Base-by-base conservation (phyloP, 495 filamentous ascomycete genomes). In the Daldinia vernicosa region DNA sequence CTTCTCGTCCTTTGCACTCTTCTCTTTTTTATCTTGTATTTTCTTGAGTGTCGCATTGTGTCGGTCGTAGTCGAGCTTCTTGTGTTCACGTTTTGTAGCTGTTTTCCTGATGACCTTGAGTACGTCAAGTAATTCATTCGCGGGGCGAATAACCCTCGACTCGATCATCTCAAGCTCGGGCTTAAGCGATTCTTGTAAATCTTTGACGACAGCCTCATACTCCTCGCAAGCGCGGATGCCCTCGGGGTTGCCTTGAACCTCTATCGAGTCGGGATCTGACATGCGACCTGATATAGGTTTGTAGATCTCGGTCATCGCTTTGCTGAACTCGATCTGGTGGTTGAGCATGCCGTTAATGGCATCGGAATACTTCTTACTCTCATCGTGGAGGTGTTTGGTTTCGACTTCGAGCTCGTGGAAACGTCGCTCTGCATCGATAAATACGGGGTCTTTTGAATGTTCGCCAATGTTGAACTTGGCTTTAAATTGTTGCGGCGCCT, bases 101-200 rank as follows among this genome's bases (percentile, higher is more conserved):
- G 91, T 89, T 80, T 99, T 99, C 66, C 93, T 90, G 72, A 97
- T 94, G 32, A 92, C 86, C 82, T 98, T 98, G 82, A 98, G 93
- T 54, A 99, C 92, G 74, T 95, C 94, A 69, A 97, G 84, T 58
- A 99, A 86, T 77, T 99, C 93, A 67, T 97, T 92, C 8, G 95
- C 95, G n/a, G 95, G 95, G 69, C 89, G 89, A 71, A 99, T 93
- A 19, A 99, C 88, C 70, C 95, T 87, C 60, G 86, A 91, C 74
- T 98, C 93, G 72, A 99, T 98, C 94, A 98, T 96, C 79, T 99
- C 95, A 60, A 98, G 85, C 80, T 99, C 95, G 3, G 95, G 95
- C 28, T 89, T 85, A 33, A 99, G 84, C 0, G 92, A 93, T 47
- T 92, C 91, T 77, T 97, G 93, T 47, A 99, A 84, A 63, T 98